A percentile compares a stretch with the other conserved stretches of the same genome.
phyloP scores from a whole-genome alignment of 768 basidiomycete genomes.

The Rossbeevera mucosa region DNA sequence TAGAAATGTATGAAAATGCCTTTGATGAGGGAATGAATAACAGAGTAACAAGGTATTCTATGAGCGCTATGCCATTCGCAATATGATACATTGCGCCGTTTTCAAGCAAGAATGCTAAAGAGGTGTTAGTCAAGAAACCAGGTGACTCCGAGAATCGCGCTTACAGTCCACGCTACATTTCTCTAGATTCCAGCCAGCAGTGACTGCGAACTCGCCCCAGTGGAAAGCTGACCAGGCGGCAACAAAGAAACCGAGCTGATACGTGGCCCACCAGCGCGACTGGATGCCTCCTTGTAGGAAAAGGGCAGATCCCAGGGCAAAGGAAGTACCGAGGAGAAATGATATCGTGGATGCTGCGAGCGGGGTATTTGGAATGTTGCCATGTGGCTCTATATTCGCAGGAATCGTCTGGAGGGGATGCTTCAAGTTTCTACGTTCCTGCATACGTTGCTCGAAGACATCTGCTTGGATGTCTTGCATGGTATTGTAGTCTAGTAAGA shows the following conservation, averaged over 20 bases:
- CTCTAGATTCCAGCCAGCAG: conserved; percentile 91
- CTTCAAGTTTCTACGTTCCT: conserved; percentile 34
- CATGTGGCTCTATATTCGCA: conserved; percentile 33
- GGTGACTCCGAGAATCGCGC: conserved; percentile 28
- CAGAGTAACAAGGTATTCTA: conserved; percentile 72
- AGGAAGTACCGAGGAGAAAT: conserved; percentile 76
- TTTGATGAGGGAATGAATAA: conserved; percentile 68
- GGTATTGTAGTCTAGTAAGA: background rate
- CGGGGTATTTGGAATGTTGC: conserved; percentile 85
- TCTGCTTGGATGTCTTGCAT: conserved; percentile 33
- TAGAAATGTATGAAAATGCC: conserved; percentile 50
- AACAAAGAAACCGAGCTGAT: conserved; percentile 79
- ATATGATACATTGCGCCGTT: conserved; percentile 84
- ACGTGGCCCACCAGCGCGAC: conserved; percentile 58
- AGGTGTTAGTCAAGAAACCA: conserved; percentile 4
- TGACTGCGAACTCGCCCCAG: conserved; percentile 91
- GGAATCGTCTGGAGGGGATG: conserved; percentile 57
- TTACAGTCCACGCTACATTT: conserved; percentile 92
- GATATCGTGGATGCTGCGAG: conserved; percentile 73
- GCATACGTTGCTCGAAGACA: conserved; percentile 41
- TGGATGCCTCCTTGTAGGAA: conserved; percentile 45
- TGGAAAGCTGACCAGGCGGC: conserved; percentile 87
- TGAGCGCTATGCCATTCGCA: conserved; percentile 72
- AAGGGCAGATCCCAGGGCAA: conserved; percentile 52
- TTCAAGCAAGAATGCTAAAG: conserved; percentile 84